Evolutionary conservation across 73 alveolate species (phyloP), one percentile per base, ranked within the genome.

Genomic region (Paramecium pentaurelia): DNA sequence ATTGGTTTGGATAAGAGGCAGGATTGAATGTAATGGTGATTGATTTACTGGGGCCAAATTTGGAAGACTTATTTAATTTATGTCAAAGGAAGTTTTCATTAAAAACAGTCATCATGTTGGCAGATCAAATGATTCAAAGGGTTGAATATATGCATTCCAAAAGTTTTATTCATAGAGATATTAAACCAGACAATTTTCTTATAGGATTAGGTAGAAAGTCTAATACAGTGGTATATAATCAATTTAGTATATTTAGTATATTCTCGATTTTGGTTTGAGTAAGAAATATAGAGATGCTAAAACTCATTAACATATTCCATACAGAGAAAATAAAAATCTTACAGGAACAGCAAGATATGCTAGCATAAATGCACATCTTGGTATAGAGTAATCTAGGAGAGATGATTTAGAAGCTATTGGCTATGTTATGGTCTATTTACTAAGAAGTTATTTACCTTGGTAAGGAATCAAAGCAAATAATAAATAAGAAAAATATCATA

Each of bases 301-400:
- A 60, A 95, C 98, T 38, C 95, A 92, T 87, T 91, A 92, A 91
- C 98, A 95, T 49, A 94, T 95, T 25, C 97, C 98, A n/a, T 94
- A 92, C 60, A 86, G 95, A 51, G 97, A 95, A 92, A 92, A 92
- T 83, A 94, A 95, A 71, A 92, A 92, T 86, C 88, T 95, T 18
- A 95, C 98, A 75, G 98, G 98, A 36, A 95, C 98, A n/a, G 97
- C 98, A 20, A 93, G 98, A 37, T 93, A 95, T 80, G 96, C 96
- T 8, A 77, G 95, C 9, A 90, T 92, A 20, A 93, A 92, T 80
- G 97, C 98, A 32, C 97, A 95, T 68, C 60, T 94, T 40, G 98
- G 96, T 44, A 93, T 93, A 28, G 98, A 95, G 40, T 64, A 95
- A 60, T 84, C 95, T 59, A 80, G 98, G 60, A 89, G 98, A 60